Base-by-base conservation (phyloP, 108 stramenopile genomes). In the Cyclotella distinguenda region DNA sequence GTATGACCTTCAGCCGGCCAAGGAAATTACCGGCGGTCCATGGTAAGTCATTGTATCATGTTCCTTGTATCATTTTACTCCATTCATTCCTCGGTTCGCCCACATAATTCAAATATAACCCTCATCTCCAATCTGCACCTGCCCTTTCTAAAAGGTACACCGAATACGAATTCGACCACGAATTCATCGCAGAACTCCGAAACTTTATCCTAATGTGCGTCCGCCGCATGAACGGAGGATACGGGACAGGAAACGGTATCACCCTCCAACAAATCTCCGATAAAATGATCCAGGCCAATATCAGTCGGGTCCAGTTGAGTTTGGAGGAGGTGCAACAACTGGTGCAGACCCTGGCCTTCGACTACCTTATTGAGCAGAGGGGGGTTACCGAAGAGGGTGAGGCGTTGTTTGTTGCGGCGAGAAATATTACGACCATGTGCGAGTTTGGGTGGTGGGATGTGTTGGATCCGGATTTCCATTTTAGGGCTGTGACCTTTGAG, bases 161-260 rank as follows among this genome's bases (percentile, higher is more conserved):
- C 50, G 96, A 97, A 13, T 87, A 90, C 28, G 97, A 99, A 64
- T 99, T 98, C 71, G 97, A 99, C 80, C 94, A 96, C 62, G 97
- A 96, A 51, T 99, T 99, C 62, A 95, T 99, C 50, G 73, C 87
- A 8, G 92, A 95, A 27, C 67, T 99, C n/a, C 74, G 93, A 1
- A 81, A 81, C 25, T 94, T 94, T 59, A 74, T 95, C 39, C 71
- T 93, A 60, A 63, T 76, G 54, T 92, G 90, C 57, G 77, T 91
- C 0, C 56, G 68, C 33, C 61, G 82, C 18, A 60, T 87, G 60
- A 89, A 88, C 68, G 74, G 81, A 1, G 86, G 85, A 13, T 60
- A 68, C 36, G 83, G 83, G 13, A 79, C 80, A 4, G 84, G 82
- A 8, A 74, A 78, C 15, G 85, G 86, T n/a, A 84, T 86, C 10